phyloP scores from a whole-genome alignment of 495 filamentous ascomycete genomes.

The Penicillium alfredii region DNA sequence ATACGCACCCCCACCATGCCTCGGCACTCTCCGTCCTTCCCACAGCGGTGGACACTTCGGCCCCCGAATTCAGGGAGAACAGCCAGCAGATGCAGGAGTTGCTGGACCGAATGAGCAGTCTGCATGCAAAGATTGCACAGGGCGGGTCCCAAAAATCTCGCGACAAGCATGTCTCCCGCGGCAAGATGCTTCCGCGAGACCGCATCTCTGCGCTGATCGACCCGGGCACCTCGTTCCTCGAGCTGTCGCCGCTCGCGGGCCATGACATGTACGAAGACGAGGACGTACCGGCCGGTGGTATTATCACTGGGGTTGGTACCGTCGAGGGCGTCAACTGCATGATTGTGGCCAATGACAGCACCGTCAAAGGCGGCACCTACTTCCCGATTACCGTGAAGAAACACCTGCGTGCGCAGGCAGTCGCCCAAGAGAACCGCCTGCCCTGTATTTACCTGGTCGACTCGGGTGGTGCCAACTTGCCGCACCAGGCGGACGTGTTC shows the following conservation, averaged over 20 bases:
- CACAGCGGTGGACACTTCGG: conserved; percentile 68
- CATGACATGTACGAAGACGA: conserved; percentile 82
- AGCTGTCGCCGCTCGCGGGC: conserved; percentile 82
- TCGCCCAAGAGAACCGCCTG: conserved; percentile 81
- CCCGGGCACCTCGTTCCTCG: conserved; percentile 83
- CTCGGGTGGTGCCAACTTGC: conserved; percentile 92
- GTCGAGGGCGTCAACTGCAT: conserved; percentile 89
- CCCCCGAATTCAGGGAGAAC: conserved; percentile 78
- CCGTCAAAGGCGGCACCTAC: conserved; percentile 98
- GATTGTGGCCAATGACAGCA: conserved; percentile 95
- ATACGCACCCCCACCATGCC: conserved; percentile 63
- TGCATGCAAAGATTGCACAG: conserved; percentile 64
- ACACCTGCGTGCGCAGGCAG: conserved; percentile 85
- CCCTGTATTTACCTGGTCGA: conserved; percentile 96
- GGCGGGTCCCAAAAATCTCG: conserved; percentile 80
- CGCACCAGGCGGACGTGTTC: conserved; percentile 94
- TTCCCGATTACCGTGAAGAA: conserved; percentile 98
- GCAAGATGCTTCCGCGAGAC: conserved; percentile 93
- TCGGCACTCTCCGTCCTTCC: conserved; percentile 71
- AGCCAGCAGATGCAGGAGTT: conserved; percentile 68
- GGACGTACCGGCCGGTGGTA: conserved; percentile 80
- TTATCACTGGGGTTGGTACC: conserved; percentile 88
- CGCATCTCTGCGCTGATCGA: conserved; percentile 84
- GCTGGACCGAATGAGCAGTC: conserved; percentile 53
- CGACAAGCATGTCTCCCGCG: conserved; percentile 79